phyloP scores from a whole-genome alignment of 176 grass and related monocot genomes.

The Lolium multiflorum region DNA sequence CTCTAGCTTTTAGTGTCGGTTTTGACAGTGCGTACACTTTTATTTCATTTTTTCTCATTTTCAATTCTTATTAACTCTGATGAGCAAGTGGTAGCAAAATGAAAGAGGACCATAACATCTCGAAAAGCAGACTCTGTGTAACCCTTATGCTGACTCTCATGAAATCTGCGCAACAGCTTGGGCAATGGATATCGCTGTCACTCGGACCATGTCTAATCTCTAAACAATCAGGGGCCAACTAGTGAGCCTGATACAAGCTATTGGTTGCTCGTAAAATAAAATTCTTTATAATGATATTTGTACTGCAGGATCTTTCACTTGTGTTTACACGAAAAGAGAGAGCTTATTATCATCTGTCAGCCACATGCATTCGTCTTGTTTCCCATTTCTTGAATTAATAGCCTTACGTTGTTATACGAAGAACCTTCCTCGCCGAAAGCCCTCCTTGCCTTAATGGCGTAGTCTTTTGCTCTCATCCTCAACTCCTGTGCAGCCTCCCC shows the following conservation, averaged over 20 bases:
- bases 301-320: not conserved
- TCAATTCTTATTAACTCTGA: not conserved
- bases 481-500: constrained; percentile 49
- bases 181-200: constrained; percentile 20
- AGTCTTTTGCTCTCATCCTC: constrained; percentile 54
- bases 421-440: constrained; percentile 65
- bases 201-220: constrained; percentile 17
- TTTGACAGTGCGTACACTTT: not conserved
- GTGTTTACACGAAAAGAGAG: not conserved
- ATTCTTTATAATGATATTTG: not conserved
- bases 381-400: constrained; percentile 54
- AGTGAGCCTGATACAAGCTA: constrained; percentile 5
- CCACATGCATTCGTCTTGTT: constrained; percentile 6
- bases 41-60: constrained; percentile 24
- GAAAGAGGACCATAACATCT: constrained; percentile 14
- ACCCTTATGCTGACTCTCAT: not conserved
- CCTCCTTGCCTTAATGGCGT: constrained; percentile 49
- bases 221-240: not conserved
- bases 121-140: not conserved
- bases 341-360: constrained; percentile 10
- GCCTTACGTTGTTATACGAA: constrained; percentile 53
- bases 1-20: not conserved
- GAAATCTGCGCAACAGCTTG: constrained; percentile 18
- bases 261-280: not conserved
- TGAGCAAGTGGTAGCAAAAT: not conserved